These are phyloP conservation scores for Termitomyces sp. DNA, from an alignment of 768 basidiomycete genomes.

Conservation along the genomic window DNA sequence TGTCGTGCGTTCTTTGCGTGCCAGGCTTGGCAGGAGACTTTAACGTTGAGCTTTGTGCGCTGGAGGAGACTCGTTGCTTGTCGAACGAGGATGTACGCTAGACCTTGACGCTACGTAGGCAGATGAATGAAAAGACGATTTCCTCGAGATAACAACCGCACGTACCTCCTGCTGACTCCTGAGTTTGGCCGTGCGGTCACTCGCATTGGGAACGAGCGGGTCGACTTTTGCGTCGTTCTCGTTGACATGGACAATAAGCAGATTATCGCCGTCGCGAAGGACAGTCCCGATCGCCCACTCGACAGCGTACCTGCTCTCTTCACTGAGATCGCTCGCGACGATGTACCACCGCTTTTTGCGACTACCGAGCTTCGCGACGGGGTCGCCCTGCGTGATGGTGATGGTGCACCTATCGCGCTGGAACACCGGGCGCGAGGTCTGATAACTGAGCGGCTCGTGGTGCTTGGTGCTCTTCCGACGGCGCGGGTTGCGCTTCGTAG, in stretches of 20 bases:
- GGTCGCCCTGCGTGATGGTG: constrained; percentile 82
- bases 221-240: constrained; percentile 92
- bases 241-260: constrained; percentile 86
- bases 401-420: constrained; percentile 93
- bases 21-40: constrained; percentile 90
- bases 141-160: neutral
- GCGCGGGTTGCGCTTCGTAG: constrained; percentile 42
- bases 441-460: constrained; percentile 61
- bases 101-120: constrained; percentile 91
- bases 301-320: constrained; percentile 91
- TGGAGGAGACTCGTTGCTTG: constrained; percentile 89
- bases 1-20: constrained; percentile 94
- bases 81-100: constrained; percentile 84
- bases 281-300: constrained; percentile 99
- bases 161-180: constrained; percentile 89
- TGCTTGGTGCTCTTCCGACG: constrained; percentile 60
- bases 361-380: constrained; percentile 48
- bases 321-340: constrained; percentile 91
- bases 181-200: constrained; percentile 76
- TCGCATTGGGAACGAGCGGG: constrained; percentile 62
- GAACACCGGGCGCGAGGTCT: constrained; percentile 78
- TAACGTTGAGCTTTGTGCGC: constrained; percentile 85
- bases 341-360: constrained; percentile 72
- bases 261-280: constrained; percentile 88
- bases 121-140: too few relatives aligned